Base-by-base conservation (phyloP, 768 basidiomycete genomes). In the Boletus barrowsii region DNA sequence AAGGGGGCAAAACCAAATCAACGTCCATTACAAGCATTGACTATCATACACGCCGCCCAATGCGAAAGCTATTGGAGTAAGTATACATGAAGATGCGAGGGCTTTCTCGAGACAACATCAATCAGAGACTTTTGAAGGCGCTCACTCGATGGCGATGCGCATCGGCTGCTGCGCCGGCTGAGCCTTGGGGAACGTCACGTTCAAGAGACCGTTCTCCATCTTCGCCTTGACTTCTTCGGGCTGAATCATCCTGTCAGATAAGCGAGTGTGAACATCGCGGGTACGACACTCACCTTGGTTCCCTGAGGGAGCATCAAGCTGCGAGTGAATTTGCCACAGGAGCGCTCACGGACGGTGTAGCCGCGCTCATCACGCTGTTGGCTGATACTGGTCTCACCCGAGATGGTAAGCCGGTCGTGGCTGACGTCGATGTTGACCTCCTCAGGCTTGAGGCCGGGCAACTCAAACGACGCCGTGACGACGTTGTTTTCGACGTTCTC, bases 401-500 rank as follows among this genome's bases (percentile, higher is more conserved):
- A 77, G 45, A 86, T 63, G 42, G 67, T 78, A 47, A 86, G 76
- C 3, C 73, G 68, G 54, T 78, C 76, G 55, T 78, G 73, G 54
- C 77, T 74, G 9, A 82, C 60, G 51, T 84, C 82, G 58, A 86
- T 76, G 46, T 68, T 66, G 45, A 84, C 70, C 54, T 83, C 68
- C 43, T 82, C 77, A 32, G 79, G 76, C 51, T 69, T 69, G 37
- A 84, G 29, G 18, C 83, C 83, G 0, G 84, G 83, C 8, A 86
- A 68, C 58, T 86, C 83, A 61, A 85, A 82, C 8, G 73, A 66
- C 40, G 83, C 83, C 0, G 79, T 80, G 37, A 84, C 77, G 36
- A 70, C 62, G 60, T 82, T 81, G 22, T 65, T 68, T 20, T 78
- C 72, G 1, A 60, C 43, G 53, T 81, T 69, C 59, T 84, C 82